phyloP scores from a whole-genome alignment of 495 filamentous ascomycete species.

The Neurospora hispaniola region DNA sequence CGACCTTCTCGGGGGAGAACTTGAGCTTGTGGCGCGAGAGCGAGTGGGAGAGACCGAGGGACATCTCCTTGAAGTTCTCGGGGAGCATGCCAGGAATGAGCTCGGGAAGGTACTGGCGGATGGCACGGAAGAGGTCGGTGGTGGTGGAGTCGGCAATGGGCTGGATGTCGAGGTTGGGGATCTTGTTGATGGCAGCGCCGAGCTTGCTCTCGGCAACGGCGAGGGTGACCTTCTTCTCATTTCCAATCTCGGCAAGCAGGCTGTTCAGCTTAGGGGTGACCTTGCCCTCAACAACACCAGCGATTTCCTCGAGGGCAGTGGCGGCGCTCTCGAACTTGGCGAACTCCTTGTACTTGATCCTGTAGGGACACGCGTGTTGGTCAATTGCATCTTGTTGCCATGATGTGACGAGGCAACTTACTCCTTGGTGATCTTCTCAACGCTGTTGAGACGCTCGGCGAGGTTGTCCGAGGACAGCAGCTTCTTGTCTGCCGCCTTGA shows the following conservation, averaged over 20 bases:
- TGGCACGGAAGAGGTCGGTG: constrained; percentile 80
- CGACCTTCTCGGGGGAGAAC: constrained; percentile 98
- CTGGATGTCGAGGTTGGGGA: constrained; percentile 75
- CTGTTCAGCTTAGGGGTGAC: constrained; percentile 80
- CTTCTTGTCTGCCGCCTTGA: constrained; percentile 98
- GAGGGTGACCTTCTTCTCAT: constrained; percentile 93
- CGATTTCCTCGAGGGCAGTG: constrained; percentile 75
- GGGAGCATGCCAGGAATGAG: constrained; percentile 83
- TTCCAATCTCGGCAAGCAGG: constrained; percentile 82
- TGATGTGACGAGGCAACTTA: constrained; percentile 37
- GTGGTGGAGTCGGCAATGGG: constrained; percentile 81
- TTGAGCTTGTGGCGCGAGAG: constrained; percentile 97
- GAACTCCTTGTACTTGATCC: constrained; percentile 92
- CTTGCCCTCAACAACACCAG: constrained; percentile 82
- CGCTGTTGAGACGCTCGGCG: constrained; percentile 58
- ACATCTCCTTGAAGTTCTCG: constrained; percentile 82
- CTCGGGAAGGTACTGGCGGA: constrained; percentile 80
- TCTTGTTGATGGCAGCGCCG: constrained; percentile 83
- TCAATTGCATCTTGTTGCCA: neutral
- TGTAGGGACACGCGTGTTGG: constrained; percentile 25
- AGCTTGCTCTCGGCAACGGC: constrained; percentile 94
- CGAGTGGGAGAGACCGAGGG: constrained; percentile 90
- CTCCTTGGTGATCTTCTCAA: constrained; percentile 80
- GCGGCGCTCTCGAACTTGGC: constrained; percentile 91
- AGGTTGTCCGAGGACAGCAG: constrained; percentile 78